phyloP scores from a whole-genome alignment of 441 rosid genomes.

The Geranium incanum region DNA sequence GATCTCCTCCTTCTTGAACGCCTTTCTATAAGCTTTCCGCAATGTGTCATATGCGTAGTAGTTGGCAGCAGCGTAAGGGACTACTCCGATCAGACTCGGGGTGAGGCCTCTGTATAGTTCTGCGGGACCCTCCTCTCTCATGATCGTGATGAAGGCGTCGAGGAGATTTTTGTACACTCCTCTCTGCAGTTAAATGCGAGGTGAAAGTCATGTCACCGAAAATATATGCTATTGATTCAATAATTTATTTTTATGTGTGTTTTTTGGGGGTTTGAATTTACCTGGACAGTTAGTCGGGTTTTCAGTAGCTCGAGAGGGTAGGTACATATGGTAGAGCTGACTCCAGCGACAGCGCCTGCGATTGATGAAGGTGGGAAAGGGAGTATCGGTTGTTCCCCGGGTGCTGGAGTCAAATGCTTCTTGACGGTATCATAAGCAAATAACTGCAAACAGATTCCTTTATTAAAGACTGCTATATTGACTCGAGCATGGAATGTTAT shows the following conservation, averaged over 20 bases:
- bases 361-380: slow-evolving; percentile 74
- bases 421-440: slow-evolving; percentile 83
- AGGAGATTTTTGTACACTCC: slow-evolving; percentile 60
- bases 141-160: slow-evolving; percentile 70
- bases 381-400: slow-evolving; percentile 66
- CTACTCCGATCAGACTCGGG: slow-evolving; percentile 92
- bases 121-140: slow-evolving; percentile 66
- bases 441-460: slow-evolving; percentile 36
- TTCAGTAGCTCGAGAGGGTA: slow-evolving; percentile 89
- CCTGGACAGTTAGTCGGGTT: slow-evolving; percentile 93
- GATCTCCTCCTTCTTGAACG: slow-evolving; percentile 65
- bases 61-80: slow-evolving; percentile 87
- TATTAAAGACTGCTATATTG: neutral
- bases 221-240: neutral
- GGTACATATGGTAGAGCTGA: slow-evolving; percentile 81
- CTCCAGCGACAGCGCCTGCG: slow-evolving; percentile 98
- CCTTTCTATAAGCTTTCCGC: slow-evolving; percentile 56
- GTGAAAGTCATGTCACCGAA: neutral
- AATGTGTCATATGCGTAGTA: slow-evolving; percentile 86
- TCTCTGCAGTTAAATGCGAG: slow-evolving; percentile 45
- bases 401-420: slow-evolving; percentile 55
- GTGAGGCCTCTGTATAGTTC: slow-evolving; percentile 89
- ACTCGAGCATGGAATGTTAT: neutral
- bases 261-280: slow-evolving; percentile 14
- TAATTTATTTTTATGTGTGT: neutral